Evolutionary conservation across 768 basidiomycete genomes (phyloP), one percentile per base, ranked within the genome.

Genomic region (Piloderma croceum): DNA sequence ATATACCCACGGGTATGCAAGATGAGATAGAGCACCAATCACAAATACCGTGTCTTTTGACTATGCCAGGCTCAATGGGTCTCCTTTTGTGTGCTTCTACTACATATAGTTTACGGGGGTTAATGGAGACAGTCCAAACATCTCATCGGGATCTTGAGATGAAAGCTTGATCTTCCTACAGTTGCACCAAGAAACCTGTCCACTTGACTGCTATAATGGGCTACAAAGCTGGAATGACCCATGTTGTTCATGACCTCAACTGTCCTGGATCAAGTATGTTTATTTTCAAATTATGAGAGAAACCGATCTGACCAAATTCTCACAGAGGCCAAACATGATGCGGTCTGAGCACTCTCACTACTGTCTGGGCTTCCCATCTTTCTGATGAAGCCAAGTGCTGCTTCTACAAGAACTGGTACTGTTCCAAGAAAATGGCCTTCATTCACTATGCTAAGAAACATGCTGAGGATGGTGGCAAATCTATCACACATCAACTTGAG

Each of bases 391-490:
- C 98, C 64, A 99, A 94, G 72, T 89, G 96, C 59, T 82, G 96
- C 55, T 97, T 99, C 84, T 97, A 98, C 86, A 93, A 92, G 79
- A 96, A 94, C 80, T 97, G 94, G 93, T 98, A 98, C 77, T 84
- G 90, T 54, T 94, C 91, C 36, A 99, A 99, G 88, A 98, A 98
- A 81, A 99, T 98, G 83, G 96, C 96, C 29, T 99, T 98, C 81
- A 99, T 96, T 59, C 90, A 91, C 63, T 99, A 99, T 69, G 93
- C 96, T 64, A 96, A 96, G 83, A 98, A 94, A 74, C 86, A 94
- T 65, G 87, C 93, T 43, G 94, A 97, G 65, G 87, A 92, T 59
- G 78, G 79, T 52, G 91, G 90, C 62, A 90, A 91, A 69, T 88
- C 89, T 39, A 79, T 90, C 56, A 74, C 81, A 47, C 90, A 91